Percentiles rank a stretch among this genome's conserved stretches.
These are phyloP conservation scores for Aspergillus saccharolyticus DNA, from an alignment of 495 filamentous ascomycete species.

Conservation along the genomic window DNA sequence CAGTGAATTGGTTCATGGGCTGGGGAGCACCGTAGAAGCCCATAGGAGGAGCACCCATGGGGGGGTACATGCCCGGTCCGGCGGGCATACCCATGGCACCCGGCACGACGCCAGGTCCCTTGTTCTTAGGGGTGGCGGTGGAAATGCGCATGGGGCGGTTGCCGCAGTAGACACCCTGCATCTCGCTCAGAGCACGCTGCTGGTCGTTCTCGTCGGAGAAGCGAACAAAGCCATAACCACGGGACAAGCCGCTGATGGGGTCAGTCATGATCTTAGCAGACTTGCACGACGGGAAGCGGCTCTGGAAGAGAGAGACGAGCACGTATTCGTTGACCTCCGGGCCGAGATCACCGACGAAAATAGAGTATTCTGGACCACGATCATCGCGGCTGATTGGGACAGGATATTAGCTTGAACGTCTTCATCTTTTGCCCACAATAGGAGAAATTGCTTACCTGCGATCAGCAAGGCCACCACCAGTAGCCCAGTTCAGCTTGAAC, in stretches of 20 bases:
- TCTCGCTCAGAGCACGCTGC: slow-evolving; percentile 90
- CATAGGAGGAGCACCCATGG: slow-evolving; percentile 76
- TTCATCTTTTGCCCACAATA: no score
- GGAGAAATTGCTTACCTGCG: slow-evolving; percentile 58
- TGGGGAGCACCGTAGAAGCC: slow-evolving; percentile 79
- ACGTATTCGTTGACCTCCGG: slow-evolving; percentile 99
- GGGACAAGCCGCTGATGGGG: slow-evolving; percentile 94
- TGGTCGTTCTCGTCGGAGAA: slow-evolving; percentile 93
- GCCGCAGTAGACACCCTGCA: slow-evolving; percentile 99
- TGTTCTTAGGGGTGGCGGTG: slow-evolving; percentile 96
- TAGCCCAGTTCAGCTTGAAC: slow-evolving; percentile 99
- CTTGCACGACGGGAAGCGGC: slow-evolving; percentile 94
- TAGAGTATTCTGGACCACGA: slow-evolving; percentile 90
- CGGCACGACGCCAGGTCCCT: slow-evolving; percentile 58
- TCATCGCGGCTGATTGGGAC: slow-evolving; percentile 72
- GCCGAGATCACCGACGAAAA: slow-evolving; percentile 97
- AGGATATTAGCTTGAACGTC: background rate
- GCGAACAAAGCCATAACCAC: slow-evolving; percentile 96
- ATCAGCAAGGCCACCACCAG: slow-evolving; percentile 91
- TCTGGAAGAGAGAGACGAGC: slow-evolving; percentile 93
- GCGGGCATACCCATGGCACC: slow-evolving; percentile 54
- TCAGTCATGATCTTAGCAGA: slow-evolving; percentile 99
- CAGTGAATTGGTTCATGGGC: slow-evolving; percentile 99
- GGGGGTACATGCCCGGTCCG: slow-evolving; percentile 47
- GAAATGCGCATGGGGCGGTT: slow-evolving; percentile 99